These are phyloP conservation scores for Mycena rosella DNA, from an alignment of 768 basidiomycete species.

Conservation along the genomic window DNA sequence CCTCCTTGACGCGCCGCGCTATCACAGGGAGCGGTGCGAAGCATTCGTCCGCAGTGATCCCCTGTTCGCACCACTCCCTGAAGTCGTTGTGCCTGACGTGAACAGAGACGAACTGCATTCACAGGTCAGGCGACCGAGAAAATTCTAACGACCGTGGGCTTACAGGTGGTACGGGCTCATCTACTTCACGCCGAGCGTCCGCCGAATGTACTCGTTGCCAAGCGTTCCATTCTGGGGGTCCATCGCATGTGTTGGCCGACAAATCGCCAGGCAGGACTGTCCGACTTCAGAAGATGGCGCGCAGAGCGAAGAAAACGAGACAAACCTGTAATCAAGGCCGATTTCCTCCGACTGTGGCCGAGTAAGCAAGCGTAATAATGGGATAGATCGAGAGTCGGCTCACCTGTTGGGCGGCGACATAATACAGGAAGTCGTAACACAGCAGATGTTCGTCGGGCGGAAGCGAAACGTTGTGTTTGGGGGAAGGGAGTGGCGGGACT, in stretches of 20 bases:
- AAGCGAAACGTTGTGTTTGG: conserved; percentile 31
- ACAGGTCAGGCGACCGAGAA: not conserved
- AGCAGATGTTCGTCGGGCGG: conserved; percentile 40
- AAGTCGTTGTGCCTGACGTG: conserved; percentile 56
- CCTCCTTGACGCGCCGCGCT: conserved; percentile 47
- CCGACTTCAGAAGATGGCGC: not conserved
- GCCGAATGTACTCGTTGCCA: conserved; percentile 44
- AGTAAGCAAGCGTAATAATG: not conserved
- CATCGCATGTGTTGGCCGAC: conserved; percentile 49
- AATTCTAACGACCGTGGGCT: conserved; percentile 24
- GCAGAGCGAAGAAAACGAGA: not conserved
- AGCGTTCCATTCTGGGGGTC: conserved; percentile 38
- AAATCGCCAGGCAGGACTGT: conserved; percentile 49
- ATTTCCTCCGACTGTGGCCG: conserved; percentile 43
- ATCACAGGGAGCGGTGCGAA: conserved; percentile 47
- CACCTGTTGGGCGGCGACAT: conserved; percentile 36
- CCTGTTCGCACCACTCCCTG: conserved; percentile 43
- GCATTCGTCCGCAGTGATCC: conserved; percentile 43
- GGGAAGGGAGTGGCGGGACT: conserved; percentile 32
- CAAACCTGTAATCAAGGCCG: conserved; percentile 43
- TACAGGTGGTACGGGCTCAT: conserved; percentile 45
- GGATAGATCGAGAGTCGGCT: conserved; percentile 1
- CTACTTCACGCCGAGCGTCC: conserved; percentile 39
- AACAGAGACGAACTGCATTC: conserved; percentile 49
- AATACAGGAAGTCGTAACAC: conserved; percentile 43